phyloP scores from a whole-genome alignment of 2,329 filamentous ascomycete species.

The Hypocrella siamensis region DNA sequence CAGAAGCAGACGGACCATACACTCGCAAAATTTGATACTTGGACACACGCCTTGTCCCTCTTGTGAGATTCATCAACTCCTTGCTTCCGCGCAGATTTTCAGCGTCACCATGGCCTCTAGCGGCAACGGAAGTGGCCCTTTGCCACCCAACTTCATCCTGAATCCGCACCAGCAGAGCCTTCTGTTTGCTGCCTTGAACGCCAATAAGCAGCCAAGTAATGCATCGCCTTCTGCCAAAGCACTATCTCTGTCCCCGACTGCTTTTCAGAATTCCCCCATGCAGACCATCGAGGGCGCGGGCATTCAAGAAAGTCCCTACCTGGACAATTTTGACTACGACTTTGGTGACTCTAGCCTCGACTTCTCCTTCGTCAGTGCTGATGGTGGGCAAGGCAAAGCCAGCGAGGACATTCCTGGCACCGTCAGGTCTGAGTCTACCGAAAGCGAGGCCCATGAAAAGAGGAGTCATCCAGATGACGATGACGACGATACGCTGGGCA shows the following conservation, averaged over 20 bases:
- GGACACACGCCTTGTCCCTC: too few species aligned
- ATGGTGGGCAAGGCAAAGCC: constrained; percentile 42
- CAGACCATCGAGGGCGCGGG: constrained; percentile 22
- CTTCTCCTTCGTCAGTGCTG: constrained; percentile 33
- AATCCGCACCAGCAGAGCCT: constrained; percentile 64
- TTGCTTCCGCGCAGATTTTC: too few species aligned
- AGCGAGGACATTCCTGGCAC: constrained; percentile 55
- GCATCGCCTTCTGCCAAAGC: constrained; percentile 19
- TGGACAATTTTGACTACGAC: constrained; percentile 63
- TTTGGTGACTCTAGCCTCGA: constrained; percentile 67
- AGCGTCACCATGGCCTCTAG: constrained; percentile 32
- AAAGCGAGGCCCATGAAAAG: constrained; percentile 45
- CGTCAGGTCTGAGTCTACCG: constrained; percentile 41
- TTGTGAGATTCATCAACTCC: too few species aligned
- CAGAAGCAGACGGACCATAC: too few species aligned
- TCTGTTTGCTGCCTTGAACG: constrained; percentile 60
- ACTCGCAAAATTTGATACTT: too few species aligned
- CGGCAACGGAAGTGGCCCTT: constrained; percentile 21
- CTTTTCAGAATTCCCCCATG: constrained; percentile 33
- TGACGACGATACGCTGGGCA: constrained; percentile 40
- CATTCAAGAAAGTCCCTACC: constrained; percentile 62
- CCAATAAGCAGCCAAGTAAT: constrained; percentile 35
- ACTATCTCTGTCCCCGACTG: constrained; percentile 28
- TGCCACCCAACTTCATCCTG: constrained; percentile 46
- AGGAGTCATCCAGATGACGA: constrained; percentile 57